Conservation (phyloP, 2,329 filamentous ascomycete species). For the Neonectria magnoliae region DNA sequence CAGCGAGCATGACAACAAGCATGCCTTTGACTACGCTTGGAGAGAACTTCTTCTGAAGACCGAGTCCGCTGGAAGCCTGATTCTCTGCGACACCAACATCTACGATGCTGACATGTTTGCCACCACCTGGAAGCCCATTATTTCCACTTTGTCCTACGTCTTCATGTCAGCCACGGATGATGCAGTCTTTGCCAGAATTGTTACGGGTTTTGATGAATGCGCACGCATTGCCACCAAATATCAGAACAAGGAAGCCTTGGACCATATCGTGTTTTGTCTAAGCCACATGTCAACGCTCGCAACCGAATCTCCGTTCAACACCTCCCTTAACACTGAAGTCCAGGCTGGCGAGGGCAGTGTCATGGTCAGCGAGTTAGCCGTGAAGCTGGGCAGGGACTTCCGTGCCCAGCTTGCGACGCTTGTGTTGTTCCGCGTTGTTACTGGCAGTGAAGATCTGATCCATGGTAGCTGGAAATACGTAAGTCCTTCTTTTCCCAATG, state of each 20-base stretch:
- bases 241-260: slow-evolving; percentile 83
- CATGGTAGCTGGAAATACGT: slow-evolving; percentile 82
- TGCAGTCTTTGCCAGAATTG: slow-evolving; percentile 90
- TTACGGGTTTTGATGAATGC: slow-evolving; percentile 95
- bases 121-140: slow-evolving; percentile 92
- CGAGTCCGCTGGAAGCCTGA: slow-evolving; percentile 75
- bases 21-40: slow-evolving; percentile 98
- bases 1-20: slow-evolving; percentile 95
- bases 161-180: slow-evolving; percentile 99
- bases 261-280: slow-evolving; percentile 91
- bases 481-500: slow-evolving; percentile 50
- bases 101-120: slow-evolving; percentile 99
- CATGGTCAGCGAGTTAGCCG: slow-evolving; percentile 98
- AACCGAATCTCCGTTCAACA: slow-evolving; percentile 80
- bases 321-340: slow-evolving; percentile 91
- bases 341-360: slow-evolving; percentile 91
- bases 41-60: slow-evolving; percentile 91
- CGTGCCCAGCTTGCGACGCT: slow-evolving; percentile 93
- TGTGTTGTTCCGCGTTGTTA: slow-evolving; percentile 92
- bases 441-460: slow-evolving; percentile 82
- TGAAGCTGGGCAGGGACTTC: slow-evolving; percentile 93
- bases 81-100: slow-evolving; percentile 88
- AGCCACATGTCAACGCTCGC: slow-evolving; percentile 91
- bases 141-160: slow-evolving; percentile 95
- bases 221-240: slow-evolving; percentile 91